Evolutionary conservation across 2,329 filamentous ascomycete genomes (phyloP), one percentile per base, ranked within the genome.

Genomic region (Colletotrichum sp.): DNA sequence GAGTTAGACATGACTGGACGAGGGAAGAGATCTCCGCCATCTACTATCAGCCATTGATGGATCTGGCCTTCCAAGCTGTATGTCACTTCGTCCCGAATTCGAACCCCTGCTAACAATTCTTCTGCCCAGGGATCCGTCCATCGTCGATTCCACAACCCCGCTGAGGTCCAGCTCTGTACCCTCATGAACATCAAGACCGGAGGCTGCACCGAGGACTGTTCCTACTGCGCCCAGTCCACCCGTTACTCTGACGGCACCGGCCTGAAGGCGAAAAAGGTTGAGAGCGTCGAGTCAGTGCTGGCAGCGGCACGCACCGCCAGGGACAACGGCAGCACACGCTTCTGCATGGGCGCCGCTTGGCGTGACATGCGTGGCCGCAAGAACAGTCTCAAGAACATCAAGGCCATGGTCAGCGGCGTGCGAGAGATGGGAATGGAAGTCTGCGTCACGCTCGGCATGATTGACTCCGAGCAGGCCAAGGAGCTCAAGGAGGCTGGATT

Each of bases 141-240:
- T 85, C 93, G 95, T 62, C 93, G 94, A 80, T 98, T 98, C 88
- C 96, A 98, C 86, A 91, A 95, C 82, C 95, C 96, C 8, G 89
- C 93, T 63, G 93, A 95, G 32, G 95, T 98, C 78, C 96, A 98
- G 85, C 94, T 98, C 86, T 98, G 96, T 88, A 98, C 96, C 0
- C 89, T 98, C 75, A 98, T 98, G 95, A 98, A 98, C 89, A 98
- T 98, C 88, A 98, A 98, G 84, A 98, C 95, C 10, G 96, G 96
- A 71, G 96, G 96, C 64, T 98, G 96, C 86, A 95, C 92, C 80
- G 96, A 98, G 85, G 96, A 98, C 85, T 98, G 96, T 87, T 95
- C 94, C 28, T 98, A 98, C 91, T 98, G 95, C 84, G 95, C 95
- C 4, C 95, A 98, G 85, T 96, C 95, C 6, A 95, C 95, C 8